phyloP scores from a whole-genome alignment of 2,329 filamentous ascomycete genomes.

The Ilyonectria destructans region DNA sequence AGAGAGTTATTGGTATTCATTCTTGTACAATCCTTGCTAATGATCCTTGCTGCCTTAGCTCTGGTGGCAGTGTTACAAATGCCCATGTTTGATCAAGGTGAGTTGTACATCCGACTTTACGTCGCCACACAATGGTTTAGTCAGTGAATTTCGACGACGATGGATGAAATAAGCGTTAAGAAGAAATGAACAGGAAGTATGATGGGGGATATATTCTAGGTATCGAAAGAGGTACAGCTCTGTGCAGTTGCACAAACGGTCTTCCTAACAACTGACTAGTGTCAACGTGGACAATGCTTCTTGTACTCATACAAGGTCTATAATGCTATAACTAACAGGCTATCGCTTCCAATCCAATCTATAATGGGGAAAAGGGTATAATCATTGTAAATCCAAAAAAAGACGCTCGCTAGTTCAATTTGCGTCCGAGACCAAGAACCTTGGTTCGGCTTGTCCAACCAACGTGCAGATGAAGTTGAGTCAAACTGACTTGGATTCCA shows the following conservation, averaged over 20 bases:
- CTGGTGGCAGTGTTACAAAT: no score
- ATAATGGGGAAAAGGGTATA: background rate
- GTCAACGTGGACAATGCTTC: background rate
- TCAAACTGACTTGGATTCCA: background rate
- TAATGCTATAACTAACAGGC: conserved; percentile 1
- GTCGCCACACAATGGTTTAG: no score
- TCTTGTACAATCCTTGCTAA: no score
- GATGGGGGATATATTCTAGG: no score
- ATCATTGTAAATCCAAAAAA: background rate
- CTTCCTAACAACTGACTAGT: background rate
- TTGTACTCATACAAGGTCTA: background rate
- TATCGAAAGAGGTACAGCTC: background rate
- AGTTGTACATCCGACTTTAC: no score
- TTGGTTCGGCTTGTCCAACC: background rate
- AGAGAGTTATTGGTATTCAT: no score
- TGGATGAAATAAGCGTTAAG: background rate
- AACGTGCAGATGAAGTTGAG: background rate
- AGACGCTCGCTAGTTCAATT: background rate
- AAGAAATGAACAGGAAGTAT: background rate
- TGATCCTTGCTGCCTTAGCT: no score
- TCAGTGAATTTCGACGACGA: background rate
- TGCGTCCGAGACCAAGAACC: background rate
- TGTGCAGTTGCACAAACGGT: background rate
- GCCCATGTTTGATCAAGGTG: no score
- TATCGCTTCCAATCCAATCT: conserved; percentile 1